A percentile compares a stretch with the other conserved stretches of the same genome.
phyloP scores from a whole-genome alignment of 2,329 filamentous ascomycete genomes.

The Claviceps fusiformis region DNA sequence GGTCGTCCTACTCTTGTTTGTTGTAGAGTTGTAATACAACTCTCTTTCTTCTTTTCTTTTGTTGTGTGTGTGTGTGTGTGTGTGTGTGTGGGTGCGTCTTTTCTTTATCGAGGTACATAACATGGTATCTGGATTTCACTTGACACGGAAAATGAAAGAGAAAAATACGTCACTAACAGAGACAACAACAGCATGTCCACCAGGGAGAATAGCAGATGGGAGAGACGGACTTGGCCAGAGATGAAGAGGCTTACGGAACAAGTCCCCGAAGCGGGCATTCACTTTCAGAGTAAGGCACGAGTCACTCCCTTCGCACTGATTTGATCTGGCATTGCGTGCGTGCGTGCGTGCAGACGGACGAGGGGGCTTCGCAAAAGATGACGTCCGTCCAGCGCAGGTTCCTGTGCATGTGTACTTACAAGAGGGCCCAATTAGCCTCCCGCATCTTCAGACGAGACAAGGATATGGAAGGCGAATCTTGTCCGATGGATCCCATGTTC shows the following conservation, averaged over 20 bases:
- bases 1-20: too few relatives aligned
- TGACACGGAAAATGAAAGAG: too few relatives aligned
- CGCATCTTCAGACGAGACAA: slow-evolving; percentile 43
- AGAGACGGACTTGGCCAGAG: slow-evolving; percentile 50
- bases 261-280: slow-evolving; percentile 64
- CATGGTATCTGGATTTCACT: too few relatives aligned
- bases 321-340: not conserved
- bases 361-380: too few relatives aligned
- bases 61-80: too few relatives aligned
- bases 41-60: too few relatives aligned
- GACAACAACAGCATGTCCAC: slow-evolving; percentile 28
- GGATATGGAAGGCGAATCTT: slow-evolving; percentile 34
- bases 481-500: slow-evolving; percentile 46
- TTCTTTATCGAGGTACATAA: too few relatives aligned
- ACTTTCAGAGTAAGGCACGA: slow-evolving; percentile 49
- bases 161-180: not conserved
- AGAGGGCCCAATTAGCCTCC: slow-evolving; percentile 24
- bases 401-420: not conserved
- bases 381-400: too few relatives aligned
- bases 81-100: too few relatives aligned
- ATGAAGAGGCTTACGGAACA: slow-evolving; percentile 43
- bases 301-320: not conserved
- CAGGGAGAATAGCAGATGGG: slow-evolving; percentile 36
- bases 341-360: too few relatives aligned
- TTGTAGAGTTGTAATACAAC: too few relatives aligned